A percentile compares a stretch with the other conserved stretches of the same genome.
Evolutionary conservation across 306 rosid species (phyloP).

Genomic region (Rosa chinensis): DNA sequence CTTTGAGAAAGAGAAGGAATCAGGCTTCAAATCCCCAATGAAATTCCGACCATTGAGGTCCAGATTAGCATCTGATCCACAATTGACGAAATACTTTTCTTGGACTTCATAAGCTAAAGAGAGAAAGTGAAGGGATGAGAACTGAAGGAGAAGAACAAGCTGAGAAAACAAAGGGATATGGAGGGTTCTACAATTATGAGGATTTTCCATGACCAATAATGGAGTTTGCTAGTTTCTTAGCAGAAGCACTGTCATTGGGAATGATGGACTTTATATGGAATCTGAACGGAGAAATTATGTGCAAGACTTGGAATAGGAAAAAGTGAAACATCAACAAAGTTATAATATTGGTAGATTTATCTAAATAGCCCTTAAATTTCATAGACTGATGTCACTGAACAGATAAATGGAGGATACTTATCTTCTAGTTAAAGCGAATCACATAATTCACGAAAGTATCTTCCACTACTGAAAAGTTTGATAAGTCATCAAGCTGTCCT

Average conservation of each 20-base stretch:
- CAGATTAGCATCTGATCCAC: conserved; percentile 29
- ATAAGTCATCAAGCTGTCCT: background rate
- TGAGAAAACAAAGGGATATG: background rate
- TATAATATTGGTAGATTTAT: background rate
- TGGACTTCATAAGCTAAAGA: conserved; percentile 18
- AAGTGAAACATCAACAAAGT: background rate
- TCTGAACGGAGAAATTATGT: background rate
- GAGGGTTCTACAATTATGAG: background rate
- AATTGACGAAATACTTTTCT: conserved; percentile 37
- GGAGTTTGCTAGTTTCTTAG: conserved; percentile 1
- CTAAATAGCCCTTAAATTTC: background rate
- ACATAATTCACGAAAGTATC: background rate
- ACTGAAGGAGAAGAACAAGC: conserved; percentile 18
- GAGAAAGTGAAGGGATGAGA: conserved; percentile 27
- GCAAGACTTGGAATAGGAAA: background rate
- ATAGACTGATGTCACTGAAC: background rate
- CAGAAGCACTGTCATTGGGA: background rate
- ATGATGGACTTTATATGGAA: background rate
- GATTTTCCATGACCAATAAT: conserved; percentile 18
- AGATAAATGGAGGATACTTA: background rate
- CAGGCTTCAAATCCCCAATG: conserved; percentile 18
- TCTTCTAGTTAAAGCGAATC: background rate
- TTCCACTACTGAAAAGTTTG: conserved; percentile 4
- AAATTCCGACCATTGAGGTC: background rate
- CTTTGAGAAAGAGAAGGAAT: background rate